Evolutionary conservation across 257 asterid genomes (phyloP).

Genomic region (Solanum raphanifolium): DNA sequence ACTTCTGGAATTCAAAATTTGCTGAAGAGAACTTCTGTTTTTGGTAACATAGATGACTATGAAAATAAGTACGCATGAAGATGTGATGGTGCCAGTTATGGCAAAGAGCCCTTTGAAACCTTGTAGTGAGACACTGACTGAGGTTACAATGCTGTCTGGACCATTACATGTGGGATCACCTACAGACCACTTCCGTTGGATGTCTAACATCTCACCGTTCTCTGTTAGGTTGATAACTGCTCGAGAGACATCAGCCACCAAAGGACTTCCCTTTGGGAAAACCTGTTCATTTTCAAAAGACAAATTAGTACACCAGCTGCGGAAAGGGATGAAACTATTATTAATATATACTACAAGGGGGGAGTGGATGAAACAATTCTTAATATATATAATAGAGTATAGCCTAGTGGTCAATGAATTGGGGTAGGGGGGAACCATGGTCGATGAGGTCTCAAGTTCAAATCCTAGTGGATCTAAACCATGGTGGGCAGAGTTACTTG

Average conservation of each 20-base stretch:
- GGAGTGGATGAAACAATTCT: background rate
- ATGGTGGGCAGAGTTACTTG: background rate
- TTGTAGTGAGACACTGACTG: background rate
- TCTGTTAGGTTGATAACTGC: background rate
- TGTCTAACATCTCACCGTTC: background rate
- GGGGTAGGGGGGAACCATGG: background rate
- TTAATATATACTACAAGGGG: background rate
- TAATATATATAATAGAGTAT: background rate
- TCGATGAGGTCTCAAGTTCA: background rate
- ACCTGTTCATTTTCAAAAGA: background rate
- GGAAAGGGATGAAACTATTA: background rate
- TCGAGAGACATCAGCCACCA: background rate
- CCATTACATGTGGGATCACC: background rate
- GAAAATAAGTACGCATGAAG: conserved; percentile 5
- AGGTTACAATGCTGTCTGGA: background rate
- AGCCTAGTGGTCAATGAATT: background rate
- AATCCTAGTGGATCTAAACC: background rate
- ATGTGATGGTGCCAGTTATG: conserved; percentile 13
- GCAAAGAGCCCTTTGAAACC: background rate
- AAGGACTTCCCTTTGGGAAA: background rate
- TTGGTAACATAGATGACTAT: background rate
- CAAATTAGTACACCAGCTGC: background rate
- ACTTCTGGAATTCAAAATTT: background rate
- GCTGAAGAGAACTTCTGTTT: conserved; percentile 9
- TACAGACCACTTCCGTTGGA: background rate